Percentiles rank a stretch among this genome's conserved stretches.
Evolutionary conservation across 306 rosid species (phyloP).

Genomic region (Leucaena leucocephala): DNA sequence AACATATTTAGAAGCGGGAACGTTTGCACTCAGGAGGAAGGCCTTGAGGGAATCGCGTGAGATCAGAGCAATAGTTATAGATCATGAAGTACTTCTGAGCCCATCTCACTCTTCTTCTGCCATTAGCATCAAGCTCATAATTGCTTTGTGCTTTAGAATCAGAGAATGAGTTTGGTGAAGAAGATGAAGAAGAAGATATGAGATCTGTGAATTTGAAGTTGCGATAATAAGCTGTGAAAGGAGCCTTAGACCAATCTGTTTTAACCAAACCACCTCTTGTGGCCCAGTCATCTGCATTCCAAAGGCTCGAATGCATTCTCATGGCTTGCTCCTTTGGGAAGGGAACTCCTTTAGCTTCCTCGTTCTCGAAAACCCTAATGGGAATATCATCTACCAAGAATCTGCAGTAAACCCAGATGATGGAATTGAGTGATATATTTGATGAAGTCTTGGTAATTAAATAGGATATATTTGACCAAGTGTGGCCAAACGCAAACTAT

Average conservation of each 20-base stretch:
- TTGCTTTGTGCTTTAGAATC: conserved; percentile 31
- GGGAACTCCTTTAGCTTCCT: conserved; percentile 56
- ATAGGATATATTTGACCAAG: no score
- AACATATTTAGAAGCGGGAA: conserved; percentile 24
- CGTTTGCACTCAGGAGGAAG: conserved; percentile 49
- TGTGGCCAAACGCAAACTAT: no score
- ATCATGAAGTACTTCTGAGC: conserved; percentile 54
- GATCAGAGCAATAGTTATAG: conserved; percentile 51
- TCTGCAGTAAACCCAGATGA: no score
- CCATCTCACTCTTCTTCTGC: conserved; percentile 57
- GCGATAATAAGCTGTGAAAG: conserved; percentile 62
- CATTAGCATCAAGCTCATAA: conserved; percentile 43
- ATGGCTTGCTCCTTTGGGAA: conserved; percentile 69
- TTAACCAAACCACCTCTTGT: conserved; percentile 79
- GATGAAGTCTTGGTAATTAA: no score
- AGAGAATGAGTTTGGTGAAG: conserved; percentile 31
- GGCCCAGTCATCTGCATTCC: conserved; percentile 88
- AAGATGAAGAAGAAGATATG: neutral
- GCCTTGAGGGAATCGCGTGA: conserved; percentile 56
- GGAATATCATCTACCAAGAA: conserved; percentile 33
- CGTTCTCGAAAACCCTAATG: conserved; percentile 68
- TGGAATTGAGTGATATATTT: no score
- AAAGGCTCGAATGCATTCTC: conserved; percentile 67
- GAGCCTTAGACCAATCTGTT: conserved; percentile 74
- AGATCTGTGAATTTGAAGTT: conserved; percentile 39